A percentile compares a stretch with the other conserved stretches of the same genome.
Evolutionary conservation across 495 filamentous ascomycete genomes (phyloP).

Genomic region (Halenospora varia): DNA sequence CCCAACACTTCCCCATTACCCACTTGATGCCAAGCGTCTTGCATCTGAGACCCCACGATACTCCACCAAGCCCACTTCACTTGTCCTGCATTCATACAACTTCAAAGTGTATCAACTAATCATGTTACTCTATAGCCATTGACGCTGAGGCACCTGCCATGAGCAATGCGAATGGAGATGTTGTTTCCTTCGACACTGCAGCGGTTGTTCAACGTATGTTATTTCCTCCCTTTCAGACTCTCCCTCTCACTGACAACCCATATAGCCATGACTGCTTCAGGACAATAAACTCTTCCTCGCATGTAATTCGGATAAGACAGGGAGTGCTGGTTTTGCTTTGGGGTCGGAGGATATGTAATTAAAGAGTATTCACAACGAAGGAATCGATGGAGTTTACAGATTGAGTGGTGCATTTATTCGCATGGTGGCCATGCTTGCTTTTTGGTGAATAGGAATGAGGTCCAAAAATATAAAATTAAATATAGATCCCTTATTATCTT

Average conservation of each 20-base stretch:
- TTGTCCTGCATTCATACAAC: neutral
- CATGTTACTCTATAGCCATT: conserved; percentile 1
- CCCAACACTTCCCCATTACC: neutral
- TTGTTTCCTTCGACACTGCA: conserved; percentile 29
- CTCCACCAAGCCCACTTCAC: neutral
- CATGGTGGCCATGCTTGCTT: neutral
- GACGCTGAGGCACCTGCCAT: conserved; percentile 23
- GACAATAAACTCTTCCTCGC: neutral
- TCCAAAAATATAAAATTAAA: neutral
- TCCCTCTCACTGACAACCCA: neutral
- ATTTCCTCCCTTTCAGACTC: neutral
- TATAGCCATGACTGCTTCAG: conserved; percentile 1
- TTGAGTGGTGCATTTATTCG: conserved; percentile 1
- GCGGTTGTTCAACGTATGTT: conserved; percentile 20
- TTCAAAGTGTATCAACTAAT: neutral
- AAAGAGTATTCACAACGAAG: neutral
- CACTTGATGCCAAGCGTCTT: neutral
- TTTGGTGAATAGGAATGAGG: neutral
- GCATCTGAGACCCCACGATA: neutral
- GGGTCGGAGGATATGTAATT: conserved; percentile 12
- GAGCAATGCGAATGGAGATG: conserved; percentile 24
- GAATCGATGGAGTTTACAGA: conserved; percentile 9
- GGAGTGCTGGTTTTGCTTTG: neutral
- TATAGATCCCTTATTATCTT: neutral
- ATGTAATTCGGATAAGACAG: neutral